These are phyloP conservation scores for Anthracocystis setariae DNA, from an alignment of 1,284 basidiomycete genomes.

Conservation along the genomic window DNA sequence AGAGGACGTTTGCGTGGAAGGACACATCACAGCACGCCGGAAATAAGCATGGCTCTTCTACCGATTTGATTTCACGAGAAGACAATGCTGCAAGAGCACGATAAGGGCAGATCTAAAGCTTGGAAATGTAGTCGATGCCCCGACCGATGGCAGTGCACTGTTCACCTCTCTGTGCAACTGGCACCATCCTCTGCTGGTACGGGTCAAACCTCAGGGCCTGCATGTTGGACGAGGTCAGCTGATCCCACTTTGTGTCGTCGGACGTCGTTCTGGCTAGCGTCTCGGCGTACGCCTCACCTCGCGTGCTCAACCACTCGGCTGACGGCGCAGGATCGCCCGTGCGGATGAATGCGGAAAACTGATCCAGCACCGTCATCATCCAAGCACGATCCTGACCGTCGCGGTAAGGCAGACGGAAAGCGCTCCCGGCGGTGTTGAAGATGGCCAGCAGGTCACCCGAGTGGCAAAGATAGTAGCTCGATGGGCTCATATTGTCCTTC, in stretches of 20 bases:
- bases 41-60: no score
- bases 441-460: slow-evolving; percentile 45
- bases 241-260: slow-evolving; percentile 16
- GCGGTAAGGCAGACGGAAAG: slow-evolving; percentile 31
- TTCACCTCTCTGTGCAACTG: slow-evolving; percentile 29
- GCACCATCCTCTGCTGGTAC: slow-evolving; percentile 31
- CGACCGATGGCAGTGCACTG: slow-evolving; percentile 46
- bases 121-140: slow-evolving; percentile 35
- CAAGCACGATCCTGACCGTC: slow-evolving; percentile 35
- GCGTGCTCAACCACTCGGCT: slow-evolving; percentile 13
- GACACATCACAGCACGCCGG: no score
- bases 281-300: slow-evolving; percentile 30
- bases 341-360: slow-evolving; percentile 39
- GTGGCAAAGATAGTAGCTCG: slow-evolving; percentile 48
- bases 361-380: slow-evolving; percentile 36
- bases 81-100: background rate
- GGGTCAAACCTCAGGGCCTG: slow-evolving; percentile 37
- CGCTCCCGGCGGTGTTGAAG: slow-evolving; percentile 35
- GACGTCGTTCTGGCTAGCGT: slow-evolving; percentile 24
- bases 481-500: slow-evolving; percentile 20
- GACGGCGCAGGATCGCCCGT: slow-evolving; percentile 35
- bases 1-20: no score
- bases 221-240: slow-evolving; percentile 10
- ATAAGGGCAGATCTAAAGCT: slow-evolving; percentile 6
- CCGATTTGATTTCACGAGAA: no score